Percentiles rank a stretch among this genome's conserved stretches.
Evolutionary conservation across 1,284 basidiomycete genomes (phyloP).

Genomic region (Tremellales sp.): DNA sequence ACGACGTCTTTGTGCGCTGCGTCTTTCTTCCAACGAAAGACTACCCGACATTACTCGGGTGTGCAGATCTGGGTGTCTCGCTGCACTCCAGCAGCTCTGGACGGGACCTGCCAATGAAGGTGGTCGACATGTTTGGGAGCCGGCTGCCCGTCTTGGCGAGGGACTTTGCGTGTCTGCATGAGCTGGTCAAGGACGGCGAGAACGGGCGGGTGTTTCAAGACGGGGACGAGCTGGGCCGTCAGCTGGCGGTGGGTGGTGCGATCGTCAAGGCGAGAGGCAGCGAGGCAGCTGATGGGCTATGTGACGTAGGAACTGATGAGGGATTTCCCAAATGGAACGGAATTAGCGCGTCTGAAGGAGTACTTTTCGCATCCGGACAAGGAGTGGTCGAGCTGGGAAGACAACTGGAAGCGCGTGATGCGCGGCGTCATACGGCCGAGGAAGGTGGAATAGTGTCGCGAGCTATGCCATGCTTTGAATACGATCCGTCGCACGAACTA

Average conservation of each 20-base stretch:
- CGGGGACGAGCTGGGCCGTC: constrained; percentile 64
- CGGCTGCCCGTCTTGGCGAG: constrained; percentile 88
- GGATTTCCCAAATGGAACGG: constrained; percentile 58
- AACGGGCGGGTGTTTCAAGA: constrained; percentile 79
- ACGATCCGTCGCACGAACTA: background rate
- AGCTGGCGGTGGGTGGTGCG: constrained; percentile 60
- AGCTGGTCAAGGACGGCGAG: constrained; percentile 75
- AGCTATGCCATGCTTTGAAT: background rate
- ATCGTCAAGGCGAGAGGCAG: background rate
- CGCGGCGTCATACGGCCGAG: constrained; percentile 8
- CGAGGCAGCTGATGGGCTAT: background rate
- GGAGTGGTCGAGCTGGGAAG: constrained; percentile 71
- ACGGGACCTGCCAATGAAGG: constrained; percentile 96
- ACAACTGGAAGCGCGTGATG: constrained; percentile 73
- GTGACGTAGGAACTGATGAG: constrained; percentile 56
- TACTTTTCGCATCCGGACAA: constrained; percentile 27
- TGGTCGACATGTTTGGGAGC: constrained; percentile 99
- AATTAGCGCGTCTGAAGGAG: constrained; percentile 54
- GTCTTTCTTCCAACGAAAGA: constrained; percentile 83
- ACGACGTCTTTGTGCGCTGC: constrained; percentile 75
- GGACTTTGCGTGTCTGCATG: constrained; percentile 76
- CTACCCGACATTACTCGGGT: constrained; percentile 81
- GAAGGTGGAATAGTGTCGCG: background rate
- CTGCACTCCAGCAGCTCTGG: constrained; percentile 87
- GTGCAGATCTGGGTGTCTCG: constrained; percentile 86